phyloP scores from a whole-genome alignment of 2,329 filamentous ascomycete species.

The Alternaria conjuncta region DNA sequence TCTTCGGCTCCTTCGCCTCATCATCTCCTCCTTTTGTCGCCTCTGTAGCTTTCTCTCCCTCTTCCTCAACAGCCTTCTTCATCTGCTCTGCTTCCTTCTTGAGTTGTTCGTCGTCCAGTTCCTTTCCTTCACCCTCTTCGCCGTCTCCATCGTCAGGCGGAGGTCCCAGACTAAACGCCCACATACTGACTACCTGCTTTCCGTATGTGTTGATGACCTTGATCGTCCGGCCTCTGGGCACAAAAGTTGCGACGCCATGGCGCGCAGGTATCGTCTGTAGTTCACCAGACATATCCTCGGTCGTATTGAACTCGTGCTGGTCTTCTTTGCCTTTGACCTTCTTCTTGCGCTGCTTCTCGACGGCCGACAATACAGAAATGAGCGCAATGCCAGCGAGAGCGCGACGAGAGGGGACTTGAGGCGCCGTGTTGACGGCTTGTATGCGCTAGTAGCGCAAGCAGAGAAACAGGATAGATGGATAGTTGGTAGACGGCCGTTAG shows the following conservation, averaged over 20 bases:
- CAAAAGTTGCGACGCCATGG: slow-evolving; percentile 59
- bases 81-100: slow-evolving; percentile 31
- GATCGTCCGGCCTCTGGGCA: slow-evolving; percentile 56
- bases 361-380: slow-evolving; percentile 40
- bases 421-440: slow-evolving; percentile 34
- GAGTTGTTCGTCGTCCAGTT: slow-evolving; percentile 34
- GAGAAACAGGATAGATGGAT: slow-evolving; percentile 2
- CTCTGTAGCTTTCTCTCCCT: slow-evolving; percentile 10
- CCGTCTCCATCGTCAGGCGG: slow-evolving; percentile 50
- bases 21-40: slow-evolving; percentile 9
- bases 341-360: slow-evolving; percentile 43
- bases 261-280: slow-evolving; percentile 57
- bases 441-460: slow-evolving; percentile 4
- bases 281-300: slow-evolving; percentile 48
- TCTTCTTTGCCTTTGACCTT: slow-evolving; percentile 15
- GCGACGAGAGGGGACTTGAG: slow-evolving; percentile 38
- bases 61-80: slow-evolving; percentile 26
- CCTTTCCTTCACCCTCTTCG: slow-evolving; percentile 24
- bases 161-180: slow-evolving; percentile 57
- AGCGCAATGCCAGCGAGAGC: slow-evolving; percentile 46
- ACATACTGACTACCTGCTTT: slow-evolving; percentile 58
- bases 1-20: not conserved
- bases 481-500: not conserved
- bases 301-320: slow-evolving; percentile 14
- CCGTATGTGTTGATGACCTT: slow-evolving; percentile 60